Evolutionary conservation across 2,329 filamentous ascomycete species (phyloP), one percentile per base, ranked within the genome.

Genomic region (Venturia carpophila): DNA sequence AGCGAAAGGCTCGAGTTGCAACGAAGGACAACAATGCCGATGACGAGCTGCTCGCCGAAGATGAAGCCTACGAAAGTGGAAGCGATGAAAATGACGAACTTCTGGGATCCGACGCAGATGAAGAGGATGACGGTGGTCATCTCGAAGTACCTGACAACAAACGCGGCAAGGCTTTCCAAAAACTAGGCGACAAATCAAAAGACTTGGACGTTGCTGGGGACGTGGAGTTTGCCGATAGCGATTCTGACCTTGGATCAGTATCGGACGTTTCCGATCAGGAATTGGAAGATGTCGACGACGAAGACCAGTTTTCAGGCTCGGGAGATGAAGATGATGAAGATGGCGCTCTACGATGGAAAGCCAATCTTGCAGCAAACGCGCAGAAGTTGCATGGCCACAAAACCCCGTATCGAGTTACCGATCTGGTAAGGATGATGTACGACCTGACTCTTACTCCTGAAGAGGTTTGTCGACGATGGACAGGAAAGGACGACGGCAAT

Each of bases 241-340:
- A 99, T 75, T 99, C 94, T 0, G 95, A 99, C 73, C 82, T 99
- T 5, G 94, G 94, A 7, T 96, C 93, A 3, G 77, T 97, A 68
- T 96, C 91, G 10, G 82, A 80, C 0, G 82, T 78, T 10, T 83
- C 85, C 9, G 83, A 84, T 24, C 80, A 82, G 66, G 80, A 83
- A 39, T 69, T 82, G 2, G 82, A 83, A 60, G 79, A 78, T 13
- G 77, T 79, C 0, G 79, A 78, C 13, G 77, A 80, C 0, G 78
- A 79, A 24, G 76, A 79, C 0, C 82, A 84, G n/a, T 83, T 84
- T 49, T 79, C 79, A 21, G 79, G 80, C 19, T 77, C 79, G 9
- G 77, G 79, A 11, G 74, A 76, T 37, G 83, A 80, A 1, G 84
- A 84, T 21, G 89, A 90, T 63, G 91, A 93, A 60, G 87, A 89